A percentile compares a stretch with the other conserved stretches of the same genome.
Conservation (phyloP, 2,329 filamentous ascomycete species). For the Fusarium sp. region DNA sequence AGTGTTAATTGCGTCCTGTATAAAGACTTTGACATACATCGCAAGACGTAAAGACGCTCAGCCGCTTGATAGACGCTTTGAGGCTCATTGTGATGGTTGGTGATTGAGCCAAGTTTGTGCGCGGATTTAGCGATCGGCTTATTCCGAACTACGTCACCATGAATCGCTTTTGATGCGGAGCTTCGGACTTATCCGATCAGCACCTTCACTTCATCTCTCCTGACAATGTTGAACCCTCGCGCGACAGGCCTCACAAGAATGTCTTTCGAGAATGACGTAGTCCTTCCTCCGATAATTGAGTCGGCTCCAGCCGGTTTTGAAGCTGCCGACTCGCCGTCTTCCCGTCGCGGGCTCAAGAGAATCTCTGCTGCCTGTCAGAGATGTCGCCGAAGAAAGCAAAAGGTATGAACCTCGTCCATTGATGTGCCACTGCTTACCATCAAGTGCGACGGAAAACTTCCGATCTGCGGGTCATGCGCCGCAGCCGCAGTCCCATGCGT, state of each 20-base stretch:
- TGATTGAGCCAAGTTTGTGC: background rate
- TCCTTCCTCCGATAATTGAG: constrained; percentile 23
- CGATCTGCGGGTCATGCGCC: constrained; percentile 33
- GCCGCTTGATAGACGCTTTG: background rate
- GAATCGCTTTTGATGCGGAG: background rate
- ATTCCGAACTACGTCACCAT: background rate
- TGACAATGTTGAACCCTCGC: background rate
- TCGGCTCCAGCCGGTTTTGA: constrained; percentile 9
- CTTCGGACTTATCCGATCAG: constrained; percentile 1
- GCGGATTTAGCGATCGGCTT: background rate
- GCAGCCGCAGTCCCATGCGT: constrained; percentile 31
- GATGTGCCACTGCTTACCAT: background rate
- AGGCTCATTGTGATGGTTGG: background rate
- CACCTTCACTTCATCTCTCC: background rate
- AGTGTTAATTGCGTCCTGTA: background rate
- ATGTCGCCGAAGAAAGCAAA: constrained; percentile 40
- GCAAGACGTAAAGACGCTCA: background rate
- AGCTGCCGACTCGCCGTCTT: constrained; percentile 9
- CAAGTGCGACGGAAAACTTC: constrained; percentile 39
- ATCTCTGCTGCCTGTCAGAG: constrained; percentile 37
- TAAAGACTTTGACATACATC: background rate
- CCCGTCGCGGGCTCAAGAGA: constrained; percentile 34
- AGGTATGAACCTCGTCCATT: constrained; percentile 14
- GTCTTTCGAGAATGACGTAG: constrained; percentile 24
- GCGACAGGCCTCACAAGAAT: background rate